phyloP scores from a whole-genome alignment of 805 yeast genomes.

The Candida tallmaniae region DNA sequence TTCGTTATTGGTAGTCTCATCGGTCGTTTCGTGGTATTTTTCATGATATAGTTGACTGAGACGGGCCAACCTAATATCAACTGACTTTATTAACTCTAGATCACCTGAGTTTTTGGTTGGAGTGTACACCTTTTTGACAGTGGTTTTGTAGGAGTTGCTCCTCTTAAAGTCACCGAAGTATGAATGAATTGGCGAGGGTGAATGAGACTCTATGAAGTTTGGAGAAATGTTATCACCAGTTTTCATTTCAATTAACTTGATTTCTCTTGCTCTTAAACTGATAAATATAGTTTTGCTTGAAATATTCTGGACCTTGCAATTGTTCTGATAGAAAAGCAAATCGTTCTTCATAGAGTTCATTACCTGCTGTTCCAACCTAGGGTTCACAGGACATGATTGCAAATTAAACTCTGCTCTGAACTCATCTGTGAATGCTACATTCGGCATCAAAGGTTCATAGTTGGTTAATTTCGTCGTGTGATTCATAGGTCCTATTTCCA shows the following conservation, averaged over 20 bases:
- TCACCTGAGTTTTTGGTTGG: slow-evolving; percentile 32
- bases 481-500: slow-evolving; percentile 3
- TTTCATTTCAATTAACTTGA: slow-evolving; percentile 40
- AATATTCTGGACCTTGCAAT: slow-evolving; percentile 26
- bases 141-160: slow-evolving; percentile 27
- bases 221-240: slow-evolving; percentile 16
- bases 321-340: slow-evolving; percentile 38
- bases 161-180: slow-evolving; percentile 5
- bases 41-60: slow-evolving; percentile 7
- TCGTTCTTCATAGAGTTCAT: slow-evolving; percentile 51
- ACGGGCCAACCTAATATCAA: slow-evolving; percentile 13
- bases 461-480: slow-evolving; percentile 5
- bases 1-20: slow-evolving; percentile 9
- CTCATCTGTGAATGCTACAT: slow-evolving; percentile 44
- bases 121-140: slow-evolving; percentile 32
- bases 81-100: slow-evolving; percentile 18
- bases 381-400: slow-evolving; percentile 52
- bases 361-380: slow-evolving; percentile 48
- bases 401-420: slow-evolving; percentile 48
- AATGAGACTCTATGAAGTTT: slow-evolving; percentile 1
- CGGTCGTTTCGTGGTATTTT: slow-evolving; percentile 4
- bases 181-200: slow-evolving; percentile 8
- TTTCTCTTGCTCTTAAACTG: slow-evolving; percentile 42
- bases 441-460: slow-evolving; percentile 23
- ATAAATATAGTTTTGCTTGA: slow-evolving; percentile 36